phyloP scores from a whole-genome alignment of 2,329 filamentous ascomycete genomes.

The Plenodomus lindquistii region DNA sequence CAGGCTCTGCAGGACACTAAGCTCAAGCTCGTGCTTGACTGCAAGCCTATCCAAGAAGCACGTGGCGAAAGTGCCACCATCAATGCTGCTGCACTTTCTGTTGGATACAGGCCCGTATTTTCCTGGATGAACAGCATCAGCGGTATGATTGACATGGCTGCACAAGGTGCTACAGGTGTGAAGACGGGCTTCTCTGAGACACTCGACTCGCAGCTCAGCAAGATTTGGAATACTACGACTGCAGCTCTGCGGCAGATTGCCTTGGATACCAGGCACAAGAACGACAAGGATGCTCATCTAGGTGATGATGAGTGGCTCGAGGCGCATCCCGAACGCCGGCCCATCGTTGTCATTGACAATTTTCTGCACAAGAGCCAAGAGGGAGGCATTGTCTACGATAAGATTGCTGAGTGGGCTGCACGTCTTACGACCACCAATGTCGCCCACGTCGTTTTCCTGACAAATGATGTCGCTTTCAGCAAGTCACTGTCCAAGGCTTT shows the following conservation, averaged over 20 bases:
- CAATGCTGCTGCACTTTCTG: conserved; percentile 74
- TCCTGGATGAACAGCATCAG: conserved; percentile 96
- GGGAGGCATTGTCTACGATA: conserved; percentile 54
- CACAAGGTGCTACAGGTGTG: conserved; percentile 89
- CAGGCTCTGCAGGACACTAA: conserved; percentile 76
- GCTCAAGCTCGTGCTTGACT: conserved; percentile 85
- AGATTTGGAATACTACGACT: conserved; percentile 85
- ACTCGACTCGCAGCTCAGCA: conserved; percentile 82
- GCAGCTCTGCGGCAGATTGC: conserved; percentile 78
- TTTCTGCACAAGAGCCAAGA: conserved; percentile 75
- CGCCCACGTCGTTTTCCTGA: conserved; percentile 93
- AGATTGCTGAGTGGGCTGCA: conserved; percentile 81
- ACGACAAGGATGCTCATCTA: conserved; percentile 72
- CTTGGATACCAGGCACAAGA: conserved; percentile 68
- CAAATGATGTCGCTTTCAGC: conserved; percentile 83
- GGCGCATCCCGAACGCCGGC: conserved; percentile 79
- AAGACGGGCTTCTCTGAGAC: conserved; percentile 96
- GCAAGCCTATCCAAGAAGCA: conserved; percentile 89
- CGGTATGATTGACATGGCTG: conserved; percentile 87
- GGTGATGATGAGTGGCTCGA: conserved; percentile 87
- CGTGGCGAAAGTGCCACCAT: conserved; percentile 87
- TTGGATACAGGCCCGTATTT: conserved; percentile 92
- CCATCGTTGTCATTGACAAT: conserved; percentile 88
- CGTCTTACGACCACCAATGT: conserved; percentile 82
- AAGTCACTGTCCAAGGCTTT: conserved; percentile 86